phyloP scores from a whole-genome alignment of 2,329 filamentous ascomycete genomes.

The Ophiostoma quercus region DNA sequence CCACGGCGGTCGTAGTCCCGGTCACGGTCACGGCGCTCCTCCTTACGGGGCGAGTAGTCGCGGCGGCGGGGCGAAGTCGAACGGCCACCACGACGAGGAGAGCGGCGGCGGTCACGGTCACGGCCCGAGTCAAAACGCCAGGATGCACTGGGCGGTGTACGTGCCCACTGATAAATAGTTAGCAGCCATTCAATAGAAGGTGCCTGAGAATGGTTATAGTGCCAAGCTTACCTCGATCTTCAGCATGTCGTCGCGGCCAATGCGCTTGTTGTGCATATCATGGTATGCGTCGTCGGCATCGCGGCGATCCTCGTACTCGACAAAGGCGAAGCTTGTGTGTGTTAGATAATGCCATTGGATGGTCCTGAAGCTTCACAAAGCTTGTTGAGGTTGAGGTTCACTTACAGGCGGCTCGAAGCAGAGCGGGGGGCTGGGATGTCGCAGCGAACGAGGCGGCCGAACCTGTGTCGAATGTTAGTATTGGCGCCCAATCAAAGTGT shows the following conservation, averaged over 20 bases:
- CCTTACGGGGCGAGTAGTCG: constrained; percentile 83
- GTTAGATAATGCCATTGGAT: neutral
- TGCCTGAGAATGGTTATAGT: neutral
- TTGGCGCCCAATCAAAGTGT: constrained; percentile 34
- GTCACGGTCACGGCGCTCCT: constrained; percentile 56
- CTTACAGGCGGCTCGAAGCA: constrained; percentile 90
- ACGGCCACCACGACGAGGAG: constrained; percentile 60
- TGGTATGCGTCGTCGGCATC: constrained; percentile 99
- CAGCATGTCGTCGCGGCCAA: constrained; percentile 87
- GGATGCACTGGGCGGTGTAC: constrained; percentile 93
- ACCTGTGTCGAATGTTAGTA: constrained; percentile 57
- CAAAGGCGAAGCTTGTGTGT: constrained; percentile 75
- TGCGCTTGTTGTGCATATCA: constrained; percentile 99
- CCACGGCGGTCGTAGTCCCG: constrained; percentile 69
- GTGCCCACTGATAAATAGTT: constrained; percentile 70
- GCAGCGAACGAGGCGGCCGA: constrained; percentile 94
- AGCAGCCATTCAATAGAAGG: neutral
- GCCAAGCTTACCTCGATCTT: constrained; percentile 80
- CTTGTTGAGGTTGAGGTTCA: constrained; percentile 32
- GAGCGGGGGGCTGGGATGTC: constrained; percentile 96
- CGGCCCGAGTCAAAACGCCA: constrained; percentile 96
- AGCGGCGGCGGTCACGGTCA: constrained; percentile 63
- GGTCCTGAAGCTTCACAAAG: neutral
- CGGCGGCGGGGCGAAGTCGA: constrained; percentile 75
- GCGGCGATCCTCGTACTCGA: constrained; percentile 96